Evolutionary conservation across 2,329 filamentous ascomycete species (phyloP), one percentile per base, ranked within the genome.

Genomic region (Myriosclerotinia duriaeana): DNA sequence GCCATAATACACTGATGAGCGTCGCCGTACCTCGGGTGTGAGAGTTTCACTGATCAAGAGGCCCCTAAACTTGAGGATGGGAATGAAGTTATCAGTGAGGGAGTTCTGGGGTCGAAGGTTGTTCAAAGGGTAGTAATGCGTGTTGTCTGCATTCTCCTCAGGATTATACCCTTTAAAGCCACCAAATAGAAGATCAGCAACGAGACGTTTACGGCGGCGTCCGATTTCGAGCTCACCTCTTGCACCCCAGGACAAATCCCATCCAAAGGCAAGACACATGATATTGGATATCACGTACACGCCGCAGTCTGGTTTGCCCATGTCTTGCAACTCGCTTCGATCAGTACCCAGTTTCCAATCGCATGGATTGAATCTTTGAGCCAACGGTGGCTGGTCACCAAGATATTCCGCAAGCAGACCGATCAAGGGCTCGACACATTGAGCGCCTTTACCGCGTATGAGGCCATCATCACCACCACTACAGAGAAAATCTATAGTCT

Each of bases 231-330:
- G 22, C 4, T 7, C 34, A 5, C 2, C 14, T 40, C 46, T 53
- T 50, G 5, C 5, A 14, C 34, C 46, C 15, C 40, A 62, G 3
- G 14, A 38, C 34, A 62, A 44, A 17, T 56, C 52, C 61, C 61
- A 64, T 7, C 52, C 61, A 17, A 64, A 64, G 17, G 52, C 52
- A 56, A 64, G 52, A 17, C 61, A 56, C 61, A 64, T 64, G 50
- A 46, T 20, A 20, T 56, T 64, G 38, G 38, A 55, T 53, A 64
- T 26, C n/a, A 15, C n/a, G 14, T 17, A 64, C 12, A 64, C 8
- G 38, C 36, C 52, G n/a, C 61, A 64, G 40, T 64, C 61, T 42
- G 26, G 26, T 26, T 12, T 17, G 0, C 11, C 6, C 7, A 4
- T 8, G 5, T 64, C 26, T 64, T 64, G 61, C 14, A 54, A 8